Percentiles rank a stretch among this genome's conserved stretches.
Evolutionary conservation across 768 basidiomycete genomes (phyloP).

Genomic region (Suillus weaverae): DNA sequence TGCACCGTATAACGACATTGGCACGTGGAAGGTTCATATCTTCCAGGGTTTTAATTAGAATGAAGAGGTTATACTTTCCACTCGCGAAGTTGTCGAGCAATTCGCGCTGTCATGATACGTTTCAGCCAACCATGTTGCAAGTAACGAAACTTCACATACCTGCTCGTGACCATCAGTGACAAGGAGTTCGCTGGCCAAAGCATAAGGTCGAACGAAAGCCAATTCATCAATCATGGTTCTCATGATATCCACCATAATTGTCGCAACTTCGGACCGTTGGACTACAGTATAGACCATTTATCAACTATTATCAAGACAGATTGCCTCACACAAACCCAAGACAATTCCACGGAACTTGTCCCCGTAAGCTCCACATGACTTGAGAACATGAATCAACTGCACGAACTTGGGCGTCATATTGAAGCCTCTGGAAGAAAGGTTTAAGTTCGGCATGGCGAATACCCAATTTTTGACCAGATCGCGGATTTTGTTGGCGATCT

Average conservation of each 20-base stretch:
- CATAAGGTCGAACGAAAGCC: slow-evolving; percentile 55
- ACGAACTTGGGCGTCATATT: slow-evolving; percentile 72
- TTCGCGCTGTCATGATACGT: slow-evolving; percentile 39
- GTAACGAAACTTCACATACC: slow-evolving; percentile 21
- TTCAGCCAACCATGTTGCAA: slow-evolving; percentile 10
- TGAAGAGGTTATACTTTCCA: slow-evolving; percentile 63
- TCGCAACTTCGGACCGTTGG: slow-evolving; percentile 51
- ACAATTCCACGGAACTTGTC: slow-evolving; percentile 65
- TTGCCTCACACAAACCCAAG: slow-evolving; percentile 46
- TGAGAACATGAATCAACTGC: slow-evolving; percentile 58
- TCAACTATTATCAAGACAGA: background rate
- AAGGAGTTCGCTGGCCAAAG: slow-evolving; percentile 41
- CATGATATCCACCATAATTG: slow-evolving; percentile 58
- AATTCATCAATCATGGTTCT: slow-evolving; percentile 51
- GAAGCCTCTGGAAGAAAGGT: slow-evolving; percentile 53
- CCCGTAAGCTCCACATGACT: slow-evolving; percentile 51
- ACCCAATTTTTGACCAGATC: slow-evolving; percentile 58
- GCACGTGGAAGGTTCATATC: slow-evolving; percentile 60
- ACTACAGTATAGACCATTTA: slow-evolving; percentile 40
- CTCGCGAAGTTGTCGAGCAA: slow-evolving; percentile 47
- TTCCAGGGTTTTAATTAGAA: slow-evolving; percentile 58
- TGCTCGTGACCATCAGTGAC: slow-evolving; percentile 34
- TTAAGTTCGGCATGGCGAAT: slow-evolving; percentile 63
- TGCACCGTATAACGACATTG: slow-evolving; percentile 63
- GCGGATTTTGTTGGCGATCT: slow-evolving; percentile 27